Evolutionary conservation across 805 yeast genomes (phyloP), one percentile per base, ranked within the genome.

Genomic region (Millerozyma acaciae): DNA sequence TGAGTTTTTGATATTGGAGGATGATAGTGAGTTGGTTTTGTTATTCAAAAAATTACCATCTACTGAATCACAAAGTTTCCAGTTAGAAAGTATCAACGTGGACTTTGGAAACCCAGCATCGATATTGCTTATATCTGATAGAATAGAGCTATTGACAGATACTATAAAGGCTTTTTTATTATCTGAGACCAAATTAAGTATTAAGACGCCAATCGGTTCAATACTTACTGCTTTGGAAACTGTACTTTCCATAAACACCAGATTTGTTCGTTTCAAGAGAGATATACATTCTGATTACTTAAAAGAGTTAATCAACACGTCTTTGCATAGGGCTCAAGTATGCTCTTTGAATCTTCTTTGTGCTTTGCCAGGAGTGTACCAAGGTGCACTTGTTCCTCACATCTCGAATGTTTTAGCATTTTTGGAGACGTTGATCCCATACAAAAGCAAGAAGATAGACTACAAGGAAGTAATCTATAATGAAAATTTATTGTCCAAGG

Each of bases 131-230:
- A 67, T 83, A 15, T 70, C 80, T 3, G 57, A 63, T 25, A 65
- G 88, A 51, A 40, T 82, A 8, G 54, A 62, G 8, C 45, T 72
- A 4, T 56, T 84, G 22, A 53, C 68, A 21, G 62, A 62, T 19
- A 44, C 63, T 18, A 42, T 64, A 21, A 30, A 32, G 37, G 80
- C 35, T 33, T 83, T 41, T 42, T 52, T 37, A 57, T 56, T 69
- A 3, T 61, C 75, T 6, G 71, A 76, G 16, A 77, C 87, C 1
- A 75, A 73, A 25, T 69, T 64, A 44, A 62, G 78, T 8, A 69
- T 79, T 6, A 64, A 69, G 40, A 67, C 84, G 6, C 93, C 94
- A 3, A 42, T 85, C 9, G 89, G 90, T 1, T 47, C 60, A 28
- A 50, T 82, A 3, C 49, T 81, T 4, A 51, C 64, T 6, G 39